Base-by-base conservation (phyloP, 2,329 filamentous ascomycete genomes). In the Arthrobotrys megalospora region DNA sequence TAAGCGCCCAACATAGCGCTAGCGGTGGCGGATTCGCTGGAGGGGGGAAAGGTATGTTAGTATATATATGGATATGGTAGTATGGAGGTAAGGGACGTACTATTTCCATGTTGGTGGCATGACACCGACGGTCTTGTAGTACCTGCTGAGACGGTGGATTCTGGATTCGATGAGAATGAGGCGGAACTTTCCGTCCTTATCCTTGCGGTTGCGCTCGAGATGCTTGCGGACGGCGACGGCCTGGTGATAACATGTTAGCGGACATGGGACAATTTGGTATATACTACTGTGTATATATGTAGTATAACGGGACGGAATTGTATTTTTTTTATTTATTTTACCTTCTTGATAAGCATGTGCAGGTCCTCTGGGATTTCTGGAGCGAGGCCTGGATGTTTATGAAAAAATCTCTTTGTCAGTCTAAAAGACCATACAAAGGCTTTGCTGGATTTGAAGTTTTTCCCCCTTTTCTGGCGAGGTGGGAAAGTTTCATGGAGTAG, bases 301-400 rank as follows among this genome's bases (percentile, higher is more conserved):
- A n/a, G 45, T 5, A 58, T 21, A 21, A 43, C 3, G 52, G 16
- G 12, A 36, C 24, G 11, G n/a, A 28, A 28, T 32, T 32, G 6
- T 3, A n/a, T 34, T 2, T 36, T 6, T 48, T 48, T 21, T 48
- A 68, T 10, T 58, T 63, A 63, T 82, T 84, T 85, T 86, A 96
- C 95, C 94, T 99, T 99, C 93, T 97, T 97, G 93, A 98, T 98
- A 87, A 98, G 90, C 93, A 97, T 97, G 92, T 98, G 99, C 83
- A 98, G 92, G 88, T 99, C 96, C 91, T 99, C 96, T 86, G 96
- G 96, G 84, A 99, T 91, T 87, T 98, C 94, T 86, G 96, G 96
- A 84, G 96, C 95, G 86, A 99, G 94, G 89, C 96, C 96, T 99
- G 89, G 89, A 86, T 85, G 85, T 83, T 52, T n/a, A n/a, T n/a